Evolutionary conservation across 2,329 filamentous ascomycete genomes (phyloP).

Genomic region (Colletotrichum liaoningense): DNA sequence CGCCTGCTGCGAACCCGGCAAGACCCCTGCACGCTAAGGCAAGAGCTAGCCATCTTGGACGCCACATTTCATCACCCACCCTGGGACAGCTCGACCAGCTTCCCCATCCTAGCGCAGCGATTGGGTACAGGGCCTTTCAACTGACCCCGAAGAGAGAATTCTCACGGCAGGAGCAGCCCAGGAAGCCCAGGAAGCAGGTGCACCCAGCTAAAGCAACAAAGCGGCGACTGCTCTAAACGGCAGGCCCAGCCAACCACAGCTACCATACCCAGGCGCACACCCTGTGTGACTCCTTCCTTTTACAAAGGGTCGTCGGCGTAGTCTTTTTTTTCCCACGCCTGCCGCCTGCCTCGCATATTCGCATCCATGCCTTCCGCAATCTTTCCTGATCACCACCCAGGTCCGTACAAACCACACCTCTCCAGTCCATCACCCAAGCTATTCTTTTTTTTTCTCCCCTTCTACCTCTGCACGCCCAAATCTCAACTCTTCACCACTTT

Average conservation of each 20-base stretch:
- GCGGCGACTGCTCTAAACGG: constrained; percentile 30
- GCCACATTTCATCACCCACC: constrained; percentile 35
- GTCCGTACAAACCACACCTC: constrained; percentile 17
- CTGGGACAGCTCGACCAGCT: constrained; percentile 30
- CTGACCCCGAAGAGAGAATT: constrained; percentile 11
- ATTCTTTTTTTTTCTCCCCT: neutral
- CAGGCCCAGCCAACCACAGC: constrained; percentile 14
- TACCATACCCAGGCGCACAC: constrained; percentile 13
- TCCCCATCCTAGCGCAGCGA: constrained; percentile 28
- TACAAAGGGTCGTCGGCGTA: constrained; percentile 20
- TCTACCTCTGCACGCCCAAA: neutral
- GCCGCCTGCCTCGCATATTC: constrained; percentile 7
- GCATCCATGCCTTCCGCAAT: constrained; percentile 35
- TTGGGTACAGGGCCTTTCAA: constrained; percentile 27
- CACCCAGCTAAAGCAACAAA: constrained; percentile 11
- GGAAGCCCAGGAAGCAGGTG: neutral
- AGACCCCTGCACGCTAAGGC: constrained; percentile 32
- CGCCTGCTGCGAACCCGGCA: constrained; percentile 18
- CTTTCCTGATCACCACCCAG: constrained; percentile 27
- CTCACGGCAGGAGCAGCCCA: neutral
- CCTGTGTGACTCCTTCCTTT: constrained; percentile 25
- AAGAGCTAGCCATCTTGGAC: constrained; percentile 26
- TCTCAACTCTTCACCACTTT: neutral
- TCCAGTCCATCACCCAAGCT: neutral
- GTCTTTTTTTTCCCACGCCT: neutral